Evolutionary conservation across 116 monocot genomes (phyloP).

Genomic region (Phalaenopsis hybrid): DNA sequence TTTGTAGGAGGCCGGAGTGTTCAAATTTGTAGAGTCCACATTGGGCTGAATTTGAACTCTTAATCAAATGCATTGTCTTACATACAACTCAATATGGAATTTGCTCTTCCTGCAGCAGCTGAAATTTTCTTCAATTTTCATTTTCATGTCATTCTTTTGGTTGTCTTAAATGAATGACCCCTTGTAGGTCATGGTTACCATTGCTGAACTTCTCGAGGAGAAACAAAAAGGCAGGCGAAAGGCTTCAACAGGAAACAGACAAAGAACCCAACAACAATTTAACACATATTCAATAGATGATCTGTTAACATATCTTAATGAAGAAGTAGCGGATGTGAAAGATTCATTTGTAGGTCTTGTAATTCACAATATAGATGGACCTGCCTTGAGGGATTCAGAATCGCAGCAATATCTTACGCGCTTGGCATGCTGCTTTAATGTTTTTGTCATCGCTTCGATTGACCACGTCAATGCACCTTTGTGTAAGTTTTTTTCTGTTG

Average conservation of each 20-base stretch:
- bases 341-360: conserved; percentile 59
- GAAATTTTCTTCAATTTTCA: background rate
- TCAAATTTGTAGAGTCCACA: too few relatives aligned
- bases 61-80: too few relatives aligned
- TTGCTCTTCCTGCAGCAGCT: background rate
- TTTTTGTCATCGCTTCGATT: conserved; percentile 71
- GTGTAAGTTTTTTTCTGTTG: conserved; percentile 43
- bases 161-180: background rate
- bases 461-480: conserved; percentile 92
- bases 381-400: conserved; percentile 83
- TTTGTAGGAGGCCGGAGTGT: too few relatives aligned
- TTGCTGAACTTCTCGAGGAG: conserved; percentile 60
- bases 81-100: background rate
- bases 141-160: background rate
- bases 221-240: conserved; percentile 41
- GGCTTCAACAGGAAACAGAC: conserved; percentile 28
- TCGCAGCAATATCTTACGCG: conserved; percentile 78
- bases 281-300: conserved; percentile 62
- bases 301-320: conserved; percentile 50
- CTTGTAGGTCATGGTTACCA: conserved; percentile 46
- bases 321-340: conserved; percentile 24
- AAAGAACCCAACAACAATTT: conserved; percentile 29
- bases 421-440: conserved; percentile 55
- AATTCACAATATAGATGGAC: conserved; percentile 93
- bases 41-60: too few relatives aligned